These are phyloP conservation scores for Curvularia lunata DNA, from an alignment of 2,329 filamentous ascomycete genomes.

Conservation along the genomic window DNA sequence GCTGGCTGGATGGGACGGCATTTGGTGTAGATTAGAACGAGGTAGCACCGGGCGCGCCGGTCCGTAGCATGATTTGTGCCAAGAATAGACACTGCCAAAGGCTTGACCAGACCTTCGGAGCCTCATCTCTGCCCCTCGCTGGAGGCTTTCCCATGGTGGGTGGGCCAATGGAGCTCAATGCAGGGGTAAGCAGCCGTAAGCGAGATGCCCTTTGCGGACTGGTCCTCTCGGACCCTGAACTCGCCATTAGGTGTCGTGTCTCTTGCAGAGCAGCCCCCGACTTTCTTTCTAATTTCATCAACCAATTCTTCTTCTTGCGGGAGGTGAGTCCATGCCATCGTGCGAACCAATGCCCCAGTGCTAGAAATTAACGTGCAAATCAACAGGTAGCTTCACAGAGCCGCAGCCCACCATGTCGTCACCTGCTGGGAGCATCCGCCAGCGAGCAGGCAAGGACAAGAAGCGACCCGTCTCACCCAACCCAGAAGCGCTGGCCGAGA, in stretches of 20 bases:
- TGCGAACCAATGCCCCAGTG: not conserved
- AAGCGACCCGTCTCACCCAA: slow-evolving; percentile 48
- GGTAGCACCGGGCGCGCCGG: slow-evolving; percentile 6
- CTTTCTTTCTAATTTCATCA: slow-evolving; percentile 28
- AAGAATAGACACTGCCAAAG: slow-evolving; percentile 8
- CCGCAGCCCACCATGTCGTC: slow-evolving; percentile 46
- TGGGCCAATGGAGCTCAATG: slow-evolving; percentile 18
- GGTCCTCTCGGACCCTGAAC: slow-evolving; percentile 22
- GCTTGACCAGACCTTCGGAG: slow-evolving; percentile 1
- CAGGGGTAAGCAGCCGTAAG: slow-evolving; percentile 14
- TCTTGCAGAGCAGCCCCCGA: slow-evolving; percentile 23
- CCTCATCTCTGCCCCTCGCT: slow-evolving; percentile 10
- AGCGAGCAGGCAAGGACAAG: slow-evolving; percentile 49
- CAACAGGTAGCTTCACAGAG: slow-evolving; percentile 37
- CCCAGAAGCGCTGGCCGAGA: slow-evolving; percentile 39
- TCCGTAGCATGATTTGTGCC: slow-evolving; percentile 2
- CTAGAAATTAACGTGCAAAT: slow-evolving; percentile 22
- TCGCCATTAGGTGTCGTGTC: slow-evolving; percentile 34
- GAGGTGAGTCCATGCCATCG: slow-evolving; percentile 29
- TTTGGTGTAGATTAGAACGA: not conserved
- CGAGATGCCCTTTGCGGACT: slow-evolving; percentile 19
- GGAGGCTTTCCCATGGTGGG: slow-evolving; percentile 7
- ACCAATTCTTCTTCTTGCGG: slow-evolving; percentile 25
- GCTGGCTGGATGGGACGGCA: not conserved
- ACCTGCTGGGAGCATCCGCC: slow-evolving; percentile 45